Evolutionary conservation across 2,329 filamentous ascomycete species (phyloP).

Genomic region (Blastomyces parvus): DNA sequence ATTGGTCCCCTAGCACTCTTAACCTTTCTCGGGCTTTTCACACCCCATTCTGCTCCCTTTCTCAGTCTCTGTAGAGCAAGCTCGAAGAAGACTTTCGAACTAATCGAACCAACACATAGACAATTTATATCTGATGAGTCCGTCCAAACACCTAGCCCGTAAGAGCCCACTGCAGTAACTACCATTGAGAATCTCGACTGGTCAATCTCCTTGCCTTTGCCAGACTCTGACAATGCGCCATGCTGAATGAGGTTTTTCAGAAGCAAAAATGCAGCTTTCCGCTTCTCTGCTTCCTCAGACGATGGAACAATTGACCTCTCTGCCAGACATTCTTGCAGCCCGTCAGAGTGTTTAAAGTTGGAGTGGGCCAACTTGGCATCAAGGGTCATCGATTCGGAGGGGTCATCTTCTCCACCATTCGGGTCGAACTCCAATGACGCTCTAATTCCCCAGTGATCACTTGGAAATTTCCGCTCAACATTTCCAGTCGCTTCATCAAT

Average conservation of each 20-base stretch:
- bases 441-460: conserved; percentile 25
- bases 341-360: conserved; percentile 6
- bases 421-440: conserved; percentile 9
- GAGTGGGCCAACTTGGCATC: neutral
- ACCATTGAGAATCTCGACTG: conserved; percentile 34
- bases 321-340: conserved; percentile 34
- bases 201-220: conserved; percentile 16
- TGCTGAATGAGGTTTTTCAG: conserved; percentile 39
- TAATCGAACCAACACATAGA: conserved; percentile 54
- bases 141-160: conserved; percentile 54
- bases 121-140: conserved; percentile 55
- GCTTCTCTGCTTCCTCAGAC: conserved; percentile 33
- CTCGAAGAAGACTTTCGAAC: conserved; percentile 52
- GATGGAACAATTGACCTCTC: conserved; percentile 40
- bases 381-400: neutral
- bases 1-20: conserved; percentile 52
- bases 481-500: neutral
- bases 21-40: conserved; percentile 49
- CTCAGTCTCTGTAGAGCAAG: conserved; percentile 48
- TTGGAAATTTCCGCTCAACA: conserved; percentile 20
- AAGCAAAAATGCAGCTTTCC: conserved; percentile 39
- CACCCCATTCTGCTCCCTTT: conserved; percentile 35
- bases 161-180: conserved; percentile 56
- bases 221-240: conserved; percentile 20
- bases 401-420: neutral